These are phyloP conservation scores for Phytomonas sp. DNA, from an alignment of 208 protist species.

Conservation along the genomic window DNA sequence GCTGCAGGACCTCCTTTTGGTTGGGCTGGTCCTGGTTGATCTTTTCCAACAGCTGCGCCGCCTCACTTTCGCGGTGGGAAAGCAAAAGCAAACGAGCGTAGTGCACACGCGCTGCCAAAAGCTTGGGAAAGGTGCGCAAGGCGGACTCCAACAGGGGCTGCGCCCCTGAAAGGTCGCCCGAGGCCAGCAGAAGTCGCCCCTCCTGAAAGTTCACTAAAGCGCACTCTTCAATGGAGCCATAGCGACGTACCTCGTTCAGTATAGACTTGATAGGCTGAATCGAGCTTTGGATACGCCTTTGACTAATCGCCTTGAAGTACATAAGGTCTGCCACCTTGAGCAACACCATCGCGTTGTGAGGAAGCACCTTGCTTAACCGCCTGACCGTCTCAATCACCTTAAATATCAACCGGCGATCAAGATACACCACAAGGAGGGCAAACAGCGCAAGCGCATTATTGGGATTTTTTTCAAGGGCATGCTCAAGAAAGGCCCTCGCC, in stretches of 20 bases:
- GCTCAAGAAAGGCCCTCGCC: slow-evolving; percentile 55
- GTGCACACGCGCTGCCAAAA: slow-evolving; percentile 67
- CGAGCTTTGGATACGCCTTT: slow-evolving; percentile 24
- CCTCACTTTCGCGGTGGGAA: slow-evolving; percentile 33
- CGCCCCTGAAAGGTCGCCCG: slow-evolving; percentile 46
- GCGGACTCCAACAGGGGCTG: slow-evolving; percentile 49
- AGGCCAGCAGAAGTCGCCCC: slow-evolving; percentile 49
- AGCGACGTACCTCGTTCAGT: slow-evolving; percentile 39
- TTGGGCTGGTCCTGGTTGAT: slow-evolving; percentile 56
- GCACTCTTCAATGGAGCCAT: slow-evolving; percentile 39
- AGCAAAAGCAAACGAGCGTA: slow-evolving; percentile 57
- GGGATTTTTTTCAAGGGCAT: slow-evolving; percentile 45
- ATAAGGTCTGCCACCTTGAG: slow-evolving; percentile 71
- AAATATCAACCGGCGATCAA: slow-evolving; percentile 50
- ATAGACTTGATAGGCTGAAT: slow-evolving; percentile 31
- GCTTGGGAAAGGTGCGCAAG: slow-evolving; percentile 43
- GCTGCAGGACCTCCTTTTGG: slow-evolving; percentile 72
- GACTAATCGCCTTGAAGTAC: slow-evolving; percentile 57
- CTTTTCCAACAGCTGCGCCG: slow-evolving; percentile 36
- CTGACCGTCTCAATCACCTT: slow-evolving; percentile 45
- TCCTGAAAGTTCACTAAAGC: slow-evolving; percentile 75
- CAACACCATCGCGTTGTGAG: slow-evolving; percentile 66
- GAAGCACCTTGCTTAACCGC: slow-evolving; percentile 40
- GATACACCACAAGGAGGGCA: slow-evolving; percentile 57
- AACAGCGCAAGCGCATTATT: slow-evolving; percentile 76